A percentile compares a stretch with the other conserved stretches of the same genome.
Evolutionary conservation across 257 asterid genomes (phyloP).

Genomic region (Forsythia suspensa): DNA sequence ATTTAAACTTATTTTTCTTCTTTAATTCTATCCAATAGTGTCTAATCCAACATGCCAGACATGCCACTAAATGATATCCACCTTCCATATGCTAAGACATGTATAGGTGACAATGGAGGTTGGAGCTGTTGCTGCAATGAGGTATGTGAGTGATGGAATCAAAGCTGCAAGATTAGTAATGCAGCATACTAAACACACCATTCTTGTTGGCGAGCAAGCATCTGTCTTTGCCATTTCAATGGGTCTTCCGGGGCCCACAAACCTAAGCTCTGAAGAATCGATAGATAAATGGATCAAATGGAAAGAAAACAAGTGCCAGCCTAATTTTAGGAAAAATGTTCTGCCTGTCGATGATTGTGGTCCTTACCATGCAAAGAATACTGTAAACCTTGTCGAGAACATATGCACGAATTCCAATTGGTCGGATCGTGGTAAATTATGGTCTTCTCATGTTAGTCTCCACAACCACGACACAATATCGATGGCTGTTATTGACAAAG

Average conservation of each 20-base stretch:
- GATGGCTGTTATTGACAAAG: slow-evolving; percentile 92
- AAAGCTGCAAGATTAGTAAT: slow-evolving; percentile 83
- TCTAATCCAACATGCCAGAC: background rate
- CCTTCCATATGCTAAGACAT: slow-evolving; percentile 53
- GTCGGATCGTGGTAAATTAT: slow-evolving; percentile 27
- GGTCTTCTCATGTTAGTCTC: slow-evolving; percentile 36
- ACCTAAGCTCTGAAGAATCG: slow-evolving; percentile 86
- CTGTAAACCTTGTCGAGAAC: slow-evolving; percentile 18
- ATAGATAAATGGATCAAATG: slow-evolving; percentile 72
- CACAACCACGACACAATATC: slow-evolving; percentile 92
- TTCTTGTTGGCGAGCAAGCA: slow-evolving; percentile 97
- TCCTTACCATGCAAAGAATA: slow-evolving; percentile 58
- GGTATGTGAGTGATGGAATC: slow-evolving; percentile 83
- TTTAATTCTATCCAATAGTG: background rate
- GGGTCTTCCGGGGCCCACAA: slow-evolving; percentile 94
- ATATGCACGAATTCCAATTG: slow-evolving; percentile 33
- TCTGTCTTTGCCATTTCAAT: slow-evolving; percentile 84
- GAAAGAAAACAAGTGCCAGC: slow-evolving; percentile 74
- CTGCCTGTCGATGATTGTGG: slow-evolving; percentile 71
- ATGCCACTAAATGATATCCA: background rate
- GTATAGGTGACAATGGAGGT: slow-evolving; percentile 98
- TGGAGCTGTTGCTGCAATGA: slow-evolving; percentile 97
- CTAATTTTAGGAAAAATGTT: slow-evolving; percentile 81
- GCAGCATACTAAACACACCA: slow-evolving; percentile 80
- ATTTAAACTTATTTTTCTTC: background rate